Conservation (phyloP, 306 rosid genomes). For the Begonia fuchsioides region DNA sequence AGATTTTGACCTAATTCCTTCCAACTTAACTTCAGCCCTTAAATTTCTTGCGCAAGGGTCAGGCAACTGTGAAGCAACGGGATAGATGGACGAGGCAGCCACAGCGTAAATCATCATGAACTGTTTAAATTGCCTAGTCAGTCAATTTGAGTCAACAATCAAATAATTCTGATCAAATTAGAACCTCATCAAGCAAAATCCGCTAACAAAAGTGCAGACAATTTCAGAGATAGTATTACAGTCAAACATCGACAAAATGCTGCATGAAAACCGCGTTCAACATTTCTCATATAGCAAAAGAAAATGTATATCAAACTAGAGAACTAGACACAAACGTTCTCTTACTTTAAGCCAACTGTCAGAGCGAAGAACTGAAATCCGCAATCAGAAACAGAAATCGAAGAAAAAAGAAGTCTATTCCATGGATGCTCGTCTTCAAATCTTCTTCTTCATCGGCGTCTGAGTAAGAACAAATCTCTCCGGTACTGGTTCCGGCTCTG, state of each 20-base stretch:
- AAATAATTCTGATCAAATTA: constrained; percentile 3
- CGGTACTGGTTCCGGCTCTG: too few species aligned
- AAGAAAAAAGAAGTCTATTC: neutral
- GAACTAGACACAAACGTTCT: neutral
- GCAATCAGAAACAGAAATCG: neutral
- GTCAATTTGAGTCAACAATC: constrained; percentile 10
- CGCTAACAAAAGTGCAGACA: too few species aligned
- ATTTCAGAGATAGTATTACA: neutral
- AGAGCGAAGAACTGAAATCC: neutral
- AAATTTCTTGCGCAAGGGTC: constrained; percentile 33
- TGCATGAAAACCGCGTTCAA: neutral
- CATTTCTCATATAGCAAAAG: neutral
- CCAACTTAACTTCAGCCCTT: constrained; percentile 38
- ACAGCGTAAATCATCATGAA: constrained; percentile 85
- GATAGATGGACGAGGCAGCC: constrained; percentile 59
- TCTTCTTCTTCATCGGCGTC: neutral
- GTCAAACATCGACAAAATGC: neutral
- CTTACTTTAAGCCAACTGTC: neutral
- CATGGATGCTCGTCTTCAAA: neutral
- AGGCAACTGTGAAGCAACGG: constrained; percentile 39
- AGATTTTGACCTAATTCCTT: constrained; percentile 43
- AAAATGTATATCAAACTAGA: neutral
- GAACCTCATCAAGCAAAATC: neutral
- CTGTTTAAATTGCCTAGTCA: constrained; percentile 7
- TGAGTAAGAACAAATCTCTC: too few species aligned